Percentiles rank a stretch among this genome's conserved stretches.
Conservation (phyloP, 495 filamentous ascomycete species). For the Xylaria curta region DNA sequence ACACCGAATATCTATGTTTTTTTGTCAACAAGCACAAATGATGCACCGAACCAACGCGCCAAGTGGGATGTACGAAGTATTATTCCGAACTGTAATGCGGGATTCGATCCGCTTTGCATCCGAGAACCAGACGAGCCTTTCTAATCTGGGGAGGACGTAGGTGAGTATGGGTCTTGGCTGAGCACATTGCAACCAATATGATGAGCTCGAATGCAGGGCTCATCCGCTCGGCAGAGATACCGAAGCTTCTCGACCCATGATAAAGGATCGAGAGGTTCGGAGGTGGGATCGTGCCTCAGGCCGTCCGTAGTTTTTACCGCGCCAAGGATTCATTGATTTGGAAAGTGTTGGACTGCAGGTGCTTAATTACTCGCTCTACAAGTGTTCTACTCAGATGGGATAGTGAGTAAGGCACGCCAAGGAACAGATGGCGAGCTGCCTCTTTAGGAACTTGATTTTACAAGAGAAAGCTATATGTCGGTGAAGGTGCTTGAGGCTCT, state of each 20-base stretch:
- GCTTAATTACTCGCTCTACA: constrained; percentile 14
- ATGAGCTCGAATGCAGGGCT: neutral
- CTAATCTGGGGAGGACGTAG: constrained; percentile 4
- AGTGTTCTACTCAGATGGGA: constrained; percentile 7
- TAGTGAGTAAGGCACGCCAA: constrained; percentile 20
- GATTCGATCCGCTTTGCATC: constrained; percentile 10
- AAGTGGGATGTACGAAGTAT: neutral
- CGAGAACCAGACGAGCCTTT: constrained; percentile 13
- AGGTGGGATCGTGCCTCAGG: constrained; percentile 13
- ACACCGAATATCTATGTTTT: neutral
- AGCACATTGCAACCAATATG: constrained; percentile 8
- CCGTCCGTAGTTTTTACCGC: neutral
- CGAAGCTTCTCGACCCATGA: constrained; percentile 12
- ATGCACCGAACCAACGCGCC: neutral
- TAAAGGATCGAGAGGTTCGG: constrained; percentile 7
- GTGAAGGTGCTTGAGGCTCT: constrained; percentile 13
- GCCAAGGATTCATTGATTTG: constrained; percentile 24
- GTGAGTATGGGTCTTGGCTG: neutral
- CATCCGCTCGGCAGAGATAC: constrained; percentile 14
- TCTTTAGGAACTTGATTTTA: constrained; percentile 14
- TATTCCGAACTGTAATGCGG: neutral
- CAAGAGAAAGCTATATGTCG: neutral
- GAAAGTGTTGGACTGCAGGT: constrained; percentile 19
- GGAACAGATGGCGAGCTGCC: constrained; percentile 15
- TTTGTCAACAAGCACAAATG: neutral